These are phyloP conservation scores for Plantago coronopus DNA, from an alignment of 305 asterid species.

Conservation along the genomic window DNA sequence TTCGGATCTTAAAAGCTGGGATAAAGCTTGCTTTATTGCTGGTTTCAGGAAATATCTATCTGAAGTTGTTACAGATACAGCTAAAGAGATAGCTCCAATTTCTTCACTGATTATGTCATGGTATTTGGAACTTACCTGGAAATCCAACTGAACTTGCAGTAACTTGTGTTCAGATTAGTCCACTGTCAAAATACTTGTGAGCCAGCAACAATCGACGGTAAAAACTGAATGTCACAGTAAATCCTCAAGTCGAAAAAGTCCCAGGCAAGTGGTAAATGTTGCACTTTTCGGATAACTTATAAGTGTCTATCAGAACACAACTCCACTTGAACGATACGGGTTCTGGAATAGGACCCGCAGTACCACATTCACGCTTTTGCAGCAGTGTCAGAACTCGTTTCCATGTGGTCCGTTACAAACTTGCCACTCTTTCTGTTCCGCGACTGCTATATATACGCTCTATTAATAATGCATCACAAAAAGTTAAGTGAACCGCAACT, in stretches of 20 bases:
- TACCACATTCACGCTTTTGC: constrained; percentile 1
- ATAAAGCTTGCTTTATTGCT: neutral
- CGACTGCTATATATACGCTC: neutral
- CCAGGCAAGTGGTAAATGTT: too few species aligned
- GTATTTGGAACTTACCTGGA: neutral
- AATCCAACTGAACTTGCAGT: neutral
- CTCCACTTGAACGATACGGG: too few species aligned
- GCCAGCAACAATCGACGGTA: too few species aligned
- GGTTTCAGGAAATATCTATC: neutral
- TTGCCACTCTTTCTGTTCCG: neutral
- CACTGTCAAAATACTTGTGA: too few species aligned
- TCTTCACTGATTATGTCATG: constrained; percentile 4
- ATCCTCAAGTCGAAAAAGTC: too few species aligned
- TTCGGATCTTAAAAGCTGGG: neutral
- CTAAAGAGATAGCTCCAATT: neutral
- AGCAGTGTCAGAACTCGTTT: neutral
- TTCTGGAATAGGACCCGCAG: too few species aligned
- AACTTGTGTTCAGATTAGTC: neutral
- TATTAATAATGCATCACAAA: neutral
- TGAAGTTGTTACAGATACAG: neutral
- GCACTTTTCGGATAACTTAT: too few species aligned
- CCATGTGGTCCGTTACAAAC: constrained; percentile 7
- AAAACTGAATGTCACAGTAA: too few species aligned
- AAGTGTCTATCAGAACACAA: too few species aligned
- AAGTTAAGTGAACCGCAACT: neutral